phyloP scores from a whole-genome alignment of 371 early-diverging fungal species.

The Coemansia sp. region DNA sequence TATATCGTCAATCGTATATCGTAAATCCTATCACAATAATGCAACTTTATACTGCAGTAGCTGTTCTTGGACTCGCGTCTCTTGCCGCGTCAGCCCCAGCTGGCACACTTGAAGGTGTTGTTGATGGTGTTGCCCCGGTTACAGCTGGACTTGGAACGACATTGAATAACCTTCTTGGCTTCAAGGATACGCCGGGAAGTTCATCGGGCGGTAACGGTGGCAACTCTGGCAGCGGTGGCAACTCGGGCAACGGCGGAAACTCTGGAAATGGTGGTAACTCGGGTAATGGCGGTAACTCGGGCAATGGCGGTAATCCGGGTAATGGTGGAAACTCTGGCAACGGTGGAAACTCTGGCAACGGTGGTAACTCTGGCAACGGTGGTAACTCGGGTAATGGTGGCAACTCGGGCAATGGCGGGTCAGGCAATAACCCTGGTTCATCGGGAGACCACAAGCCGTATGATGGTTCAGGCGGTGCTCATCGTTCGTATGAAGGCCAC shows the following conservation, averaged over 20 bases:
- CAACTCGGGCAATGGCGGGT: too few relatives aligned
- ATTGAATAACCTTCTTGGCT: not conserved
- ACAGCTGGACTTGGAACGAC: not conserved
- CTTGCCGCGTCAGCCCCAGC: constrained; percentile 17
- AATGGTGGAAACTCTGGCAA: not conserved
- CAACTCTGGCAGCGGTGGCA: not conserved
- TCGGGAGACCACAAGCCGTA: too few relatives aligned
- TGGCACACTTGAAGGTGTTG: not conserved
- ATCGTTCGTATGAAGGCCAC: too few relatives aligned
- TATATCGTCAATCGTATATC: not conserved
- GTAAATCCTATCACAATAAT: not conserved
- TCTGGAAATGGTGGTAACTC: not conserved
- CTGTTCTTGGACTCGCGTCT: not conserved
- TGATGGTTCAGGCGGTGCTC: not conserved
- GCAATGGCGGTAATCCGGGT: not conserved
- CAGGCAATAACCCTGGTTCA: too few relatives aligned
- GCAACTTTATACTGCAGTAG: not conserved
- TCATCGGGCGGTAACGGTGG: not conserved
- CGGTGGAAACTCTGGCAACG: too few relatives aligned
- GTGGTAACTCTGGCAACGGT: too few relatives aligned
- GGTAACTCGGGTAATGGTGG: too few relatives aligned
- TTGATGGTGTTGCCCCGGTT: not conserved
- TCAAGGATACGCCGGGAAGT: not conserved
- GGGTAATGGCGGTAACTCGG: not conserved
- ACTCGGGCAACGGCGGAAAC: not conserved